These are phyloP conservation scores for Termitomyces sp. DNA, from an alignment of 768 basidiomycete genomes.

Conservation along the genomic window DNA sequence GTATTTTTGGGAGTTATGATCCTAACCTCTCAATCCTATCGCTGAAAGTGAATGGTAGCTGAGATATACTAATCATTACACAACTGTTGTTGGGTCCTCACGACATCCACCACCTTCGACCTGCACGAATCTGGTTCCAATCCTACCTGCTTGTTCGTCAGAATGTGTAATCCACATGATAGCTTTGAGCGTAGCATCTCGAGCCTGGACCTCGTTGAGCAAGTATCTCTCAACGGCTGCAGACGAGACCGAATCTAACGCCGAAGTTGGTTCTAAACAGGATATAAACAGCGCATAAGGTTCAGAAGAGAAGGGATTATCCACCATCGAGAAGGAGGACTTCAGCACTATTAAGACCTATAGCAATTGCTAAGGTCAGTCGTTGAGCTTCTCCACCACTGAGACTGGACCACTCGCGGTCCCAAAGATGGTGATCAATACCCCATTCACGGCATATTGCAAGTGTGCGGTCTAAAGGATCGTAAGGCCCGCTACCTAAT, in stretches of 20 bases:
- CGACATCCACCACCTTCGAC: constrained; percentile 37
- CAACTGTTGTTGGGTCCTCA: constrained; percentile 26
- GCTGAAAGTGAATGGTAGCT: too few species aligned
- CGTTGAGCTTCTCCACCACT: constrained; percentile 88
- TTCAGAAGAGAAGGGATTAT: constrained; percentile 14
- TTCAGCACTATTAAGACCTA: constrained; percentile 72
- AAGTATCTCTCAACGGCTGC: constrained; percentile 62
- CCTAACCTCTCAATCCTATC: background rate
- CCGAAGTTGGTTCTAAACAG: constrained; percentile 78
- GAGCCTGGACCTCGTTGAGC: constrained; percentile 40
- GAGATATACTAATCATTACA: constrained; percentile 2
- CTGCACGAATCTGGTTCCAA: constrained; percentile 65
- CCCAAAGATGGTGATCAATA: constrained; percentile 66
- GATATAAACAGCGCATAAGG: background rate
- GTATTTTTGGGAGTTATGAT: background rate
- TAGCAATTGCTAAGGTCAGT: constrained; percentile 69
- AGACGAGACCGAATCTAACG: constrained; percentile 69
- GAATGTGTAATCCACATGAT: constrained; percentile 89
- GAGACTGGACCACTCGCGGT: constrained; percentile 70
- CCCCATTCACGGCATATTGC: constrained; percentile 63
- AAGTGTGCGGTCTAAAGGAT: constrained; percentile 32
- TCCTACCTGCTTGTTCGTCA: constrained; percentile 68
- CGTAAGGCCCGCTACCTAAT: constrained; percentile 12
- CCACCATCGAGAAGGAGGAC: constrained; percentile 76
- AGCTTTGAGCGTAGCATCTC: constrained; percentile 54